Percentiles rank a stretch among this genome's conserved stretches.
These are phyloP conservation scores for Gnetum montanum DNA, from an alignment of 75 land plant species.

Conservation along the genomic window DNA sequence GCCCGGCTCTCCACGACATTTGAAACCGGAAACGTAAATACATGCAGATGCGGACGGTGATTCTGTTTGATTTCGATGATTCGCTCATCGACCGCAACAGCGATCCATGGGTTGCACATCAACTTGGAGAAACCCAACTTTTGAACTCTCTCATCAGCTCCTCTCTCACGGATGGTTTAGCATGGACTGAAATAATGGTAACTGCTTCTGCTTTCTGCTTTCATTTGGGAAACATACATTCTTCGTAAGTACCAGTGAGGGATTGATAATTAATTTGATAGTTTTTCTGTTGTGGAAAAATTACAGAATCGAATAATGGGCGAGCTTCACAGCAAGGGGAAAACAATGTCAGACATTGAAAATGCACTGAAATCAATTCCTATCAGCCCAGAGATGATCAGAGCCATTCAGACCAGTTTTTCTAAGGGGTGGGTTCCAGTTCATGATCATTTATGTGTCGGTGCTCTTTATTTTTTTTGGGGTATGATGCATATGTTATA, in stretches of 20 bases:
- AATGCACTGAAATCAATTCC: conserved; percentile 42
- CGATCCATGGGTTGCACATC: conserved; percentile 69
- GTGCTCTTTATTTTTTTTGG: neutral
- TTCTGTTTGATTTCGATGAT: conserved; percentile 70
- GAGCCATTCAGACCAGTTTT: conserved; percentile 55
- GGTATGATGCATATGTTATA: neutral
- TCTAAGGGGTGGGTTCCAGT: conserved; percentile 42
- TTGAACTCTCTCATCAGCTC: conserved; percentile 35
- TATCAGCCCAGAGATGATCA: conserved; percentile 39
- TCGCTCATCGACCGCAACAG: conserved; percentile 77
- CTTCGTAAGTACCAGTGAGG: neutral
- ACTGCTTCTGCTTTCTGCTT: neutral
- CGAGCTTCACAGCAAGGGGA: conserved; percentile 54
- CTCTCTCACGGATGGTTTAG: conserved; percentile 31
- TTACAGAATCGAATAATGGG: conserved; percentile 74
- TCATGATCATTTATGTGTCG: neutral
- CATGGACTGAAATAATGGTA: conserved; percentile 62
- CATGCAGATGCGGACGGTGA: conserved; percentile 25
- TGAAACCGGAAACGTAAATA: too few species aligned
- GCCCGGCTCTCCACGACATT: too few species aligned
- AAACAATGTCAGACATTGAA: conserved; percentile 52
- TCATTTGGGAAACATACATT: neutral
- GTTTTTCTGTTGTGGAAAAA: neutral
- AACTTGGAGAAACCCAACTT: conserved; percentile 45
- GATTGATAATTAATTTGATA: neutral